Evolutionary conservation across 108 stramenopile genomes (phyloP).

Genomic region (Nitzschia sp.): DNA sequence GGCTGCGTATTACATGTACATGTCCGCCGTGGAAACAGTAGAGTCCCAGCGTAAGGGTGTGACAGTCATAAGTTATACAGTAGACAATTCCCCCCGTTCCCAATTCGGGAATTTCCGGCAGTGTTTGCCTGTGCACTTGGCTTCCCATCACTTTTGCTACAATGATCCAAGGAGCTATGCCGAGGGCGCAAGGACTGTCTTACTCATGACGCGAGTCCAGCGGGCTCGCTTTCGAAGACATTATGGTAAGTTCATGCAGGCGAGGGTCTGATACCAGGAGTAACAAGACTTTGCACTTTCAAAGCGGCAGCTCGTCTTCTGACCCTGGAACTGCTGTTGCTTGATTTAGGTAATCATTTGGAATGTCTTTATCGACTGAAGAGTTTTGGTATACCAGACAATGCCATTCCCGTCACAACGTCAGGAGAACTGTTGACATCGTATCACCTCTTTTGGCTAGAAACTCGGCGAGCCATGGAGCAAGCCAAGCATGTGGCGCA

Average conservation of each 20-base stretch:
- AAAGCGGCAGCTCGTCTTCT: background rate
- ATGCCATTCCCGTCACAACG: slow-evolving; percentile 9
- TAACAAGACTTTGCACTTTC: background rate
- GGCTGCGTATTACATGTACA: slow-evolving; percentile 8
- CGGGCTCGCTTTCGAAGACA: slow-evolving; percentile 5
- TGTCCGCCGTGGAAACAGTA: slow-evolving; percentile 7
- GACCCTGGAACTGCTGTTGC: background rate
- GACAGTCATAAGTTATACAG: slow-evolving; percentile 1
- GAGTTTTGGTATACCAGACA: slow-evolving; percentile 24
- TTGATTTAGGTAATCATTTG: slow-evolving; percentile 9
- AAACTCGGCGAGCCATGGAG: background rate
- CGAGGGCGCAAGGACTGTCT: background rate
- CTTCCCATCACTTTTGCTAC: slow-evolving; percentile 9
- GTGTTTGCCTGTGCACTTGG: background rate
- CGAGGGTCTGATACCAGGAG: background rate
- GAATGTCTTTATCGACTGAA: slow-evolving; percentile 18
- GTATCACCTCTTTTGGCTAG: slow-evolving; percentile 18
- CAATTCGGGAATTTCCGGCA: background rate
- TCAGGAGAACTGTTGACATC: slow-evolving; percentile 8
- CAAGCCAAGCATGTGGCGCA: background rate
- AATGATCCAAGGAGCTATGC: slow-evolving; percentile 1
- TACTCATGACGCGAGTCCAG: background rate
- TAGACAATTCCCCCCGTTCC: background rate
- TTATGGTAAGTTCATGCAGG: background rate
- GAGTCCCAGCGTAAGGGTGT: slow-evolving; percentile 17